Evolutionary conservation across 306 rosid genomes (phyloP).

Genomic region (Prunus dulcis): DNA sequence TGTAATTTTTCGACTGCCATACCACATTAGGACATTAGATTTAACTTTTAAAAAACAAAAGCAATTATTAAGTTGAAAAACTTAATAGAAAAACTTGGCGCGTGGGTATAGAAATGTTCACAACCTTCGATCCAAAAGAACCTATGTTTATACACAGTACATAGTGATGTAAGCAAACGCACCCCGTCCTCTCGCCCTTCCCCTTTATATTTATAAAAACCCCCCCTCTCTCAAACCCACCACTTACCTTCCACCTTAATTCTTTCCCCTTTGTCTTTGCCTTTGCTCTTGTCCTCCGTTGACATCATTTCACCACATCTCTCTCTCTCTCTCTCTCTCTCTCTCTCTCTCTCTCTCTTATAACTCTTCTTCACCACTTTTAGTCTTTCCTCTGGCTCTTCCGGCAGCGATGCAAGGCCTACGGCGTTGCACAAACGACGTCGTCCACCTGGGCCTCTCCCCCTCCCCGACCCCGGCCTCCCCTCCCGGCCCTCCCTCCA

Average conservation of each 20-base stretch:
- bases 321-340: neutral
- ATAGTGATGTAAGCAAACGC: conserved; percentile 52
- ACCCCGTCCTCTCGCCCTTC: neutral
- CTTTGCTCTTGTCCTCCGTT: conserved; percentile 21
- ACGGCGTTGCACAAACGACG: conserved; percentile 62
- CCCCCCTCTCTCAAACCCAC: neutral
- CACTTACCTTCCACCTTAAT: neutral
- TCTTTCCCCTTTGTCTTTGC: neutral
- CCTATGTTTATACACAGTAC: conserved; percentile 25
- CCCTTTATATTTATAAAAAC: conserved; percentile 6
- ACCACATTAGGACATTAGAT: too few species aligned
- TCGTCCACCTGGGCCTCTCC: conserved; percentile 53
- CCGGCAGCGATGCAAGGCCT: conserved; percentile 70
- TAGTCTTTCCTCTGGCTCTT: neutral
- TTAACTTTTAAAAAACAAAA: too few species aligned
- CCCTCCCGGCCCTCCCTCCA: conserved; percentile 4
- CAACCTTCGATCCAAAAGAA: conserved; percentile 15
- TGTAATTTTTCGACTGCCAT: too few species aligned
- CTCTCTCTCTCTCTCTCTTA: neutral
- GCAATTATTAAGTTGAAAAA: too few species aligned
- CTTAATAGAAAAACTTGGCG: neutral
- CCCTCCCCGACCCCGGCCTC: neutral
- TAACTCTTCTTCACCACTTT: neutral
- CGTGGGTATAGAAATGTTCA: conserved; percentile 11
- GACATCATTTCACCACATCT: conserved; percentile 28